Base-by-base conservation (phyloP, 441 rosid species). In the Pelargonium australe region DNA sequence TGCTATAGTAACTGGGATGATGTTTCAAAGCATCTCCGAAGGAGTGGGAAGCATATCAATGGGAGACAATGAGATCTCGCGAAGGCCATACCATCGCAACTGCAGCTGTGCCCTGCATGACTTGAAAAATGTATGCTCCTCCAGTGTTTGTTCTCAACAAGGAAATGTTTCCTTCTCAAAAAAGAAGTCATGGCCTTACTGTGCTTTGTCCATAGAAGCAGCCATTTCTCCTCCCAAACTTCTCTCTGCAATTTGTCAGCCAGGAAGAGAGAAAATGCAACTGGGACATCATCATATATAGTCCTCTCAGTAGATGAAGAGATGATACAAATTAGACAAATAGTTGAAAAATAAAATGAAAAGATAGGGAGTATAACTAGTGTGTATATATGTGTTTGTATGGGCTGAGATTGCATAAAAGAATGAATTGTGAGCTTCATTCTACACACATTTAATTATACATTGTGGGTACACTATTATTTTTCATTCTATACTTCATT, bases 1-100 rank as follows among this genome's bases (percentile, higher is more conserved):
- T 2, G 31, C 31, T 25, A 25, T 25, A 65, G 85, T 86, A 23
- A 81, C 91, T 31, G 95, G 84, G 67, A 87, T 85, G 20, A 72
- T 87, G 31, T 82, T 84, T 83, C 83, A 85, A 10, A 66, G 75
- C 37, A 75, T 84, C 65, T 83, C 81, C 71, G 86, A 87, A 12
- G 89, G 89, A 2, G 31, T 25, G 31, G 31, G 31, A 25, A 84
- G 91, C 72, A 72, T 87, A 65, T 84, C 76, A 1, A 76, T 80
- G 19, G 66, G 71, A 7, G 87, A 86, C 66, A 67, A 70, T 28
- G 85, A 74, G 51, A 75, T 86, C 9, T 82, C 81, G 19, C 78
- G 88, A 5, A 83, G 97, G 45, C 95, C 92, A 0, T 91, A 89
- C 74, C 95, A 87, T 78, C 78, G 80, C 19, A 84, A 91, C 68